Conservation (phyloP, 108 stramenopile genomes). For the Cylindrotheca fusiformis region DNA sequence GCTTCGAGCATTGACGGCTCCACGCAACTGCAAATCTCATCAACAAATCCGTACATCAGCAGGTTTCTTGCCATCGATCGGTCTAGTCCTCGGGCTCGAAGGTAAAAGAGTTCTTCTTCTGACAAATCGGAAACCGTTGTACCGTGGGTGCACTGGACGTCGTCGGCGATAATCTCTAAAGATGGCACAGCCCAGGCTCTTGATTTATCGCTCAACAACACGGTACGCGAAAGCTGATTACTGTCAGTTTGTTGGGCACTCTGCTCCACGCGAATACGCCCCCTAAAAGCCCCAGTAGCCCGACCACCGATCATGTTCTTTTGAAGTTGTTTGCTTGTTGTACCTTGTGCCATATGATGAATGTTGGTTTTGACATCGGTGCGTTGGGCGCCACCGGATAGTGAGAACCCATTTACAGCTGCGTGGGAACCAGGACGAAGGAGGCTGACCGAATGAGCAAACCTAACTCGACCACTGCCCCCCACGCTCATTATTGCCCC, state of each 20-base stretch:
- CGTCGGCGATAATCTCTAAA: constrained; percentile 93
- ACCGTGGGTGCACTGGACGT: constrained; percentile 94
- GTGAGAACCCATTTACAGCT: constrained; percentile 67
- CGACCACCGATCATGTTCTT: constrained; percentile 90
- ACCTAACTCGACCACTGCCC: constrained; percentile 75
- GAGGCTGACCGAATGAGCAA: constrained; percentile 63
- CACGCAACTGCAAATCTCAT: constrained; percentile 60
- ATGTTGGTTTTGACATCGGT: constrained; percentile 88
- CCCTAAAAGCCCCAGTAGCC: constrained; percentile 85
- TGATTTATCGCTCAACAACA: constrained; percentile 82
- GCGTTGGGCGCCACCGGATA: constrained; percentile 82
- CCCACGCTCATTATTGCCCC: constrained; percentile 74
- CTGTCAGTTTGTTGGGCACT: constrained; percentile 91
- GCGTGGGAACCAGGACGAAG: constrained; percentile 63
- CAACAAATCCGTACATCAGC: constrained; percentile 89
- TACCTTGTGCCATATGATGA: constrained; percentile 86
- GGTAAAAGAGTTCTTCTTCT: constrained; percentile 94
- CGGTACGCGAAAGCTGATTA: constrained; percentile 85
- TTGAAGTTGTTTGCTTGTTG: constrained; percentile 79
- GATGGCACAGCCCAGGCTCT: constrained; percentile 89
- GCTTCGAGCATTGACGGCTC: constrained; percentile 55
- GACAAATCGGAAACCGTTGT: constrained; percentile 94
- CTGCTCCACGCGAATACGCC: constrained; percentile 92
- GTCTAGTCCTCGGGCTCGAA: constrained; percentile 86
- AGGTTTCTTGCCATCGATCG: constrained; percentile 63